A percentile compares a stretch with the other conserved stretches of the same genome.
Evolutionary conservation across 1,139 yeast species (phyloP).

Genomic region (Candida buenavistaensis): DNA sequence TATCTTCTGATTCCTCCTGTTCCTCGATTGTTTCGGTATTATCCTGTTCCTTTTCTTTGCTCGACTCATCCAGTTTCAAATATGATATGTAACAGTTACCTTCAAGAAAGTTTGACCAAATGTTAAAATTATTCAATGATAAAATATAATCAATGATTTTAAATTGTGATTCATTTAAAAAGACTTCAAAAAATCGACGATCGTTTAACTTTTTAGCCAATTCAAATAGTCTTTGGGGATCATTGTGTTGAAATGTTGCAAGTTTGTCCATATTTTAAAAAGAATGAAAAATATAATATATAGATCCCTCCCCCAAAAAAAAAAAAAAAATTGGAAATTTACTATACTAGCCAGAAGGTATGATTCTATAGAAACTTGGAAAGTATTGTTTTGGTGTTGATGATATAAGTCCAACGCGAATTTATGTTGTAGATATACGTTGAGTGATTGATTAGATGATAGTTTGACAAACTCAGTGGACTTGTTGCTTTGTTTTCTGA

Average conservation of each 20-base stretch:
- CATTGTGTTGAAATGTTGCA: slow-evolving; percentile 43
- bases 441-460: slow-evolving; percentile 3
- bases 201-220: slow-evolving; percentile 50
- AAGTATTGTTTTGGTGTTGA: background rate
- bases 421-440: background rate
- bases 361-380: no score
- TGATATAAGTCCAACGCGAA: background rate
- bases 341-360: no score
- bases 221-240: slow-evolving; percentile 39
- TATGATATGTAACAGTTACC: slow-evolving; percentile 46
- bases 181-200: slow-evolving; percentile 54
- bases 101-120: slow-evolving; percentile 57
- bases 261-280: slow-evolving; percentile 37
- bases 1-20: slow-evolving; percentile 13
- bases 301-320: no score
- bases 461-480: no score
- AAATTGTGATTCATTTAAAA: slow-evolving; percentile 62
- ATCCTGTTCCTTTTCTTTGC: slow-evolving; percentile 13
- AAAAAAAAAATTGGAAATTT: slow-evolving; percentile 2
- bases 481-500: background rate
- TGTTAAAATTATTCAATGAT: slow-evolving; percentile 25
- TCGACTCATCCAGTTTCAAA: slow-evolving; percentile 8
- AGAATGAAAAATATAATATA: background rate
- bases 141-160: slow-evolving; percentile 50
- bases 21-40: slow-evolving; percentile 9